A percentile compares a stretch with the other conserved stretches of the same genome.
phyloP scores from a whole-genome alignment of 2,329 filamentous ascomycete species.

The Colletotrichum sp. region DNA sequence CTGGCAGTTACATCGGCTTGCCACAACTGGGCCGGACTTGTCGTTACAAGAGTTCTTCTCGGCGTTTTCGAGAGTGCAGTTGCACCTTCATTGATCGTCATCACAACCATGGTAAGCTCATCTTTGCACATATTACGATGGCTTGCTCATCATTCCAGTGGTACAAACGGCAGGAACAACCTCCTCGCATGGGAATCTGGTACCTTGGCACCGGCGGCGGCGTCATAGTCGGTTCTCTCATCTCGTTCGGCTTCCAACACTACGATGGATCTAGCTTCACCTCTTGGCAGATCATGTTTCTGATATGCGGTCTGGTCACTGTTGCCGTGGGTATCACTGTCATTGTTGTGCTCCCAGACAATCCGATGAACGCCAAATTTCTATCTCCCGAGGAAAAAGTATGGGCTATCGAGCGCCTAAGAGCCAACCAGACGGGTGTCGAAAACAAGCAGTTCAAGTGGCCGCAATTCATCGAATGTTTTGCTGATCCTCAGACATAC shows the following conservation, averaged over 20 bases:
- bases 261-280: conserved; percentile 38
- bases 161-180: conserved; percentile 60
- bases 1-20: conserved; percentile 35
- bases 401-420: conserved; percentile 73
- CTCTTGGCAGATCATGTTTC: conserved; percentile 58
- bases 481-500: conserved; percentile 56
- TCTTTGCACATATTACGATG: too few species aligned
- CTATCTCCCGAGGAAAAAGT: conserved; percentile 69
- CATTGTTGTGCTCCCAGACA: conserved; percentile 61
- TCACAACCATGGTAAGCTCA: conserved; percentile 41
- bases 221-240: conserved; percentile 58
- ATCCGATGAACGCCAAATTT: conserved; percentile 56
- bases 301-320: conserved; percentile 67
- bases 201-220: conserved; percentile 66
- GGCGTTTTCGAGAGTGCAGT: conserved; percentile 30
- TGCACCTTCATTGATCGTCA: conserved; percentile 49
- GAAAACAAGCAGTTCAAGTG: conserved; percentile 73
- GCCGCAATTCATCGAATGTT: conserved; percentile 63
- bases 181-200: conserved; percentile 67
- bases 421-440: conserved; percentile 79
- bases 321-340: conserved; percentile 61
- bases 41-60: conserved; percentile 24
- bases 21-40: conserved; percentile 20
- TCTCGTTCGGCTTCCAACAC: conserved; percentile 63
- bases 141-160: conserved; percentile 27